Evolutionary conservation across 2,329 filamentous ascomycete genomes (phyloP).

Genomic region (Neofusicoccum laricinum): DNA sequence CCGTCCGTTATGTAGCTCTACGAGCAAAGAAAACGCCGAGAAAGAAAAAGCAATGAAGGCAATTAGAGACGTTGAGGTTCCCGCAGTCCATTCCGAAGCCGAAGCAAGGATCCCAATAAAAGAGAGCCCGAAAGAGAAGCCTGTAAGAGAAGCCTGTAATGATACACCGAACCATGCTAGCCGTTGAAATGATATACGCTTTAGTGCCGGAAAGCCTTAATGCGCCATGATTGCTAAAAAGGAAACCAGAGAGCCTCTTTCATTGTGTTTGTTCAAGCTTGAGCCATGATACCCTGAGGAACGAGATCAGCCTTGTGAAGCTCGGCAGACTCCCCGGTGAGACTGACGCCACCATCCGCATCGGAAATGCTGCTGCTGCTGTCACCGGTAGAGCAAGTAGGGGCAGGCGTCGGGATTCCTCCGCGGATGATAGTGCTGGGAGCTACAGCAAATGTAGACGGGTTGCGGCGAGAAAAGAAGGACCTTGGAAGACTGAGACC

Average conservation of each 20-base stretch:
- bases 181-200: background rate
- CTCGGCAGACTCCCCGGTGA: conserved; percentile 57
- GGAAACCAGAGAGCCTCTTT: background rate
- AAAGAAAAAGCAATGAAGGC: background rate
- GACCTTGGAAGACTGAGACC: conserved; percentile 11
- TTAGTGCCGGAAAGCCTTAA: background rate
- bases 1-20: background rate
- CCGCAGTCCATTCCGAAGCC: background rate
- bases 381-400: background rate
- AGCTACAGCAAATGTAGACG: background rate
- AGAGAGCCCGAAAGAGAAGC: background rate
- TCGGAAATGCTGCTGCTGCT: background rate
- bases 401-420: background rate
- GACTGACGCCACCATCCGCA: conserved; percentile 47
- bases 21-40: background rate
- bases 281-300: conserved; percentile 17
- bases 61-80: background rate
- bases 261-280: background rate
- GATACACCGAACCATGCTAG: conserved; percentile 1
- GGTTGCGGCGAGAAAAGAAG: conserved; percentile 4
- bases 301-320: conserved; percentile 40
- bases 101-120: background rate
- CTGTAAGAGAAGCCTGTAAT: background rate
- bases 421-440: background rate
- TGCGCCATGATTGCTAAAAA: background rate